Conservation (phyloP, 768 basidiomycete species). For the Suillus placidus region DNA sequence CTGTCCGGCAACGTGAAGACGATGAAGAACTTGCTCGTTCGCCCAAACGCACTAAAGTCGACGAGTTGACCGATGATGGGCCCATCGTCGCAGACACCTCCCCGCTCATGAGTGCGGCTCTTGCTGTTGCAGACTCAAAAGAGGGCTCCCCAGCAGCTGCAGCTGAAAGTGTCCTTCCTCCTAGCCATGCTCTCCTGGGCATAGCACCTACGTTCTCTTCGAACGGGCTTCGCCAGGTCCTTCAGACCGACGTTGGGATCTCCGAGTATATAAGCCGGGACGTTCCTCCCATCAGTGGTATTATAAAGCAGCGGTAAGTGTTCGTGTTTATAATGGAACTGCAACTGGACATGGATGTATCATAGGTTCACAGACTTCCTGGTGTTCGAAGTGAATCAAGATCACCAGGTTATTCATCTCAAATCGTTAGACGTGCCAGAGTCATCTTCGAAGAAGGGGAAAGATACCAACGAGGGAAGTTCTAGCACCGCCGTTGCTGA, state of each 20-base stretch:
- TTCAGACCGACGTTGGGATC: constrained; percentile 87
- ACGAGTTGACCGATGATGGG: constrained; percentile 21
- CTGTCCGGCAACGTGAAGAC: constrained; percentile 56
- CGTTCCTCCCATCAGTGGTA: constrained; percentile 78
- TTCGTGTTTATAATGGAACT: neutral
- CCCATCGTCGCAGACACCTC: constrained; percentile 16
- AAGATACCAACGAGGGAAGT: constrained; percentile 18
- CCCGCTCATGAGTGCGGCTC: constrained; percentile 2
- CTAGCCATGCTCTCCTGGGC: constrained; percentile 73
- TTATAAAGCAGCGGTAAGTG: constrained; percentile 93
- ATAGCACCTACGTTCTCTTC: constrained; percentile 52
- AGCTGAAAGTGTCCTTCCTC: constrained; percentile 55
- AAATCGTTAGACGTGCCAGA: constrained; percentile 77
- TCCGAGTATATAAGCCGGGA: constrained; percentile 79
- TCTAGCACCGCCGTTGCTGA: constrained; percentile 19
- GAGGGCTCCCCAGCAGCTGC: constrained; percentile 17
- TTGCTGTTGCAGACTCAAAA: constrained; percentile 10
- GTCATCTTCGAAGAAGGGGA: constrained; percentile 48
- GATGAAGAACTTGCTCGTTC: constrained; percentile 41
- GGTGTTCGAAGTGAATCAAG: constrained; percentile 87
- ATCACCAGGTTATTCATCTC: constrained; percentile 78
- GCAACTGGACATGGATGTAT: neutral
- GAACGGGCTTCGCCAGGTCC: constrained; percentile 57
- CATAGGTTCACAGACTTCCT: constrained; percentile 94
- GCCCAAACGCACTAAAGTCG: constrained; percentile 42